These are phyloP conservation scores for Psidium friedrichsthalianum DNA, from an alignment of 345 rosid genomes.

Conservation along the genomic window DNA sequence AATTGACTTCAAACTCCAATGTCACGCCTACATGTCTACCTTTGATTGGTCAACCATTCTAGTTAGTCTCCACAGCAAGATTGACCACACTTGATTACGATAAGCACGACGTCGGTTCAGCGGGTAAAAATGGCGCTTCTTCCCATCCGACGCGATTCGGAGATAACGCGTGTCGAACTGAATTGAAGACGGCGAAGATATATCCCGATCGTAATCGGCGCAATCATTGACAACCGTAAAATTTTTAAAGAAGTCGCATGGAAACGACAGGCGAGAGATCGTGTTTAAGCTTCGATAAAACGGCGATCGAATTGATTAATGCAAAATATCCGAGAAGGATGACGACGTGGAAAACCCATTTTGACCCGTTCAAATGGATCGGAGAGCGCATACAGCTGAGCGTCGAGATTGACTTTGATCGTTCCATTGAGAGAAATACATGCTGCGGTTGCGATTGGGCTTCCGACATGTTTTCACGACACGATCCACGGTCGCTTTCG, in stretches of 20 bases:
- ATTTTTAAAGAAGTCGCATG: accelerated
- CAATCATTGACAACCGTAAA: background rate
- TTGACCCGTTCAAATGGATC: background rate
- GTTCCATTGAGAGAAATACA: background rate
- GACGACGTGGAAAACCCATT: background rate
- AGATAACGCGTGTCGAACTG: background rate
- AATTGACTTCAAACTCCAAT: background rate
- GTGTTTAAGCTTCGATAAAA: background rate
- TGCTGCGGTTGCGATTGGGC: no score
- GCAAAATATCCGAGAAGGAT: background rate
- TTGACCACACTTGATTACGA: background rate
- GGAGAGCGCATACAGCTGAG: background rate
- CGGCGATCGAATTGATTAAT: background rate
- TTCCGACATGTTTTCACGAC: background rate
- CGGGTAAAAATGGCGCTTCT: accelerated
- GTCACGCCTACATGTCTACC: background rate
- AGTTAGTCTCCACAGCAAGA: background rate
- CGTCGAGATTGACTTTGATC: background rate
- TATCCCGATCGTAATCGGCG: background rate
- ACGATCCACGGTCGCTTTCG: background rate
- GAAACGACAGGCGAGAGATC: background rate
- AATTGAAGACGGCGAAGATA: background rate
- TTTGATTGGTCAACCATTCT: background rate
- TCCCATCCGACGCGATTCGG: accelerated
- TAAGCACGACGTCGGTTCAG: background rate